A percentile compares a stretch with the other conserved stretches of the same genome.
Conservation (phyloP, 352 stramenopile genomes). For the Globisporangium acanthophoron region DNA sequence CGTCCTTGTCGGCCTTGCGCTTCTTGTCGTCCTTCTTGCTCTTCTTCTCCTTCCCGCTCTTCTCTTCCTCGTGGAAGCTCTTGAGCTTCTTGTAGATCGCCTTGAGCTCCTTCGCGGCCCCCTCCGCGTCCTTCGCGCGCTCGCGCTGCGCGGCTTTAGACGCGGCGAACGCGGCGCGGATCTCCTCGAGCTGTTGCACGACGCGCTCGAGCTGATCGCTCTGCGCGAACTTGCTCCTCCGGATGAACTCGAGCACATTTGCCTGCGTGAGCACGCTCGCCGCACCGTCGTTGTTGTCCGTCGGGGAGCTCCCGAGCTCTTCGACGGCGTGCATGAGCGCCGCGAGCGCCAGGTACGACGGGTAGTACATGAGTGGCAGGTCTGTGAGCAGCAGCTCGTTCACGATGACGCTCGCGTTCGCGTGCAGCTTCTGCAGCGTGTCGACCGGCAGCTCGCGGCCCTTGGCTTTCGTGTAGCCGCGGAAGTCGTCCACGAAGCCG, state of each 20-base stretch:
- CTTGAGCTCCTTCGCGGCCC: constrained; percentile 66
- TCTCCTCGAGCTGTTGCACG: constrained; percentile 22
- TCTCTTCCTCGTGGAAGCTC: constrained; percentile 63
- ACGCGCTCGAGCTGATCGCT: constrained; percentile 36
- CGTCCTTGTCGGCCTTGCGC: constrained; percentile 34
- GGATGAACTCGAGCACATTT: constrained; percentile 50
- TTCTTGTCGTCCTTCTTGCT: constrained; percentile 67
- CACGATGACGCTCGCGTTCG: constrained; percentile 60
- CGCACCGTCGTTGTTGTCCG: constrained; percentile 19
- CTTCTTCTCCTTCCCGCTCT: constrained; percentile 36
- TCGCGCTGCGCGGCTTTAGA: constrained; percentile 28
- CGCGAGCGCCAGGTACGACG: constrained; percentile 64
- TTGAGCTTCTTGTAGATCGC: constrained; percentile 88
- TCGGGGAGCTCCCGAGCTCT: constrained; percentile 28
- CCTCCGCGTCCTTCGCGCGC: constrained; percentile 28
- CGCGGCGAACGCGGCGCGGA: constrained; percentile 27
- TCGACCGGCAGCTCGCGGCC: constrained; percentile 54
- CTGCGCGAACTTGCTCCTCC: constrained; percentile 65
- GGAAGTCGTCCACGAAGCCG: constrained; percentile 84
- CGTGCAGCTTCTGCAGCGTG: constrained; percentile 73
- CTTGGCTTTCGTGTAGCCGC: constrained; percentile 58
- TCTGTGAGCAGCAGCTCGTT: constrained; percentile 80
- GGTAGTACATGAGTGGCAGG: constrained; percentile 54
- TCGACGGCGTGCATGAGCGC: constrained; percentile 50
- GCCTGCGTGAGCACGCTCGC: background rate